phyloP scores from a whole-genome alignment of 805 yeast species.

The Kazachstania psychrophila region DNA sequence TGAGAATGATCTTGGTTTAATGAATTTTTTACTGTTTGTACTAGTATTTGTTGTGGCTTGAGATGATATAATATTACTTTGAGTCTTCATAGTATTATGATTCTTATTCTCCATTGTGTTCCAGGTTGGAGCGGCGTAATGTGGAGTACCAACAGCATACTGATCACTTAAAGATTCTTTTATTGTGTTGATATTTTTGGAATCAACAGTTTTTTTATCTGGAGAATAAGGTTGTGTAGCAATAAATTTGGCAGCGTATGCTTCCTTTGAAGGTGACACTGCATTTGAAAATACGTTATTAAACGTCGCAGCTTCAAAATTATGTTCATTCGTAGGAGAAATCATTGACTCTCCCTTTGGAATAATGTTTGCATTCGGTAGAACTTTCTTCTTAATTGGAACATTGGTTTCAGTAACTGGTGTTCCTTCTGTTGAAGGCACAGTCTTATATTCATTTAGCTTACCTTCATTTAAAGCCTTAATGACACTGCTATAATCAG shows the following conservation, averaged over 20 bases:
- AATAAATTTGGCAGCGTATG: not conserved
- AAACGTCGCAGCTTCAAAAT: not conserved
- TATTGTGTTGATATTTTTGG: no score
- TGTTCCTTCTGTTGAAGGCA: not conserved
- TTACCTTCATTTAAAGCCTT: slow-evolving; percentile 5
- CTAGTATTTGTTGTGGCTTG: not conserved
- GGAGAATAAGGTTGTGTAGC: not conserved
- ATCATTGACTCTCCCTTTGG: not conserved
- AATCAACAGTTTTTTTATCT: no score
- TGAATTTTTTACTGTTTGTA: slow-evolving; percentile 6
- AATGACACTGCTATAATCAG: slow-evolving; percentile 3
- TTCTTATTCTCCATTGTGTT: not conserved
- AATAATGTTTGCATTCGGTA: not conserved
- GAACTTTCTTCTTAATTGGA: not conserved
- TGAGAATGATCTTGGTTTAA: slow-evolving; percentile 28
- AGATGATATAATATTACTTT: slow-evolving; percentile 1
- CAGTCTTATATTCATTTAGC: not conserved
- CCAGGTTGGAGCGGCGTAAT: no score
- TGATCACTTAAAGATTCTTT: no score
- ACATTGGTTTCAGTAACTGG: not conserved
- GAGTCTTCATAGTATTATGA: not conserved
- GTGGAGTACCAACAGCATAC: no score
- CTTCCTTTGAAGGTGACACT: not conserved
- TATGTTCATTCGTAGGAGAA: not conserved
- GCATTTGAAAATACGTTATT: not conserved